Percentiles rank a stretch among this genome's conserved stretches.
These are phyloP conservation scores for Phytophthora foliorum DNA, from an alignment of 352 stramenopile genomes.

Conservation along the genomic window DNA sequence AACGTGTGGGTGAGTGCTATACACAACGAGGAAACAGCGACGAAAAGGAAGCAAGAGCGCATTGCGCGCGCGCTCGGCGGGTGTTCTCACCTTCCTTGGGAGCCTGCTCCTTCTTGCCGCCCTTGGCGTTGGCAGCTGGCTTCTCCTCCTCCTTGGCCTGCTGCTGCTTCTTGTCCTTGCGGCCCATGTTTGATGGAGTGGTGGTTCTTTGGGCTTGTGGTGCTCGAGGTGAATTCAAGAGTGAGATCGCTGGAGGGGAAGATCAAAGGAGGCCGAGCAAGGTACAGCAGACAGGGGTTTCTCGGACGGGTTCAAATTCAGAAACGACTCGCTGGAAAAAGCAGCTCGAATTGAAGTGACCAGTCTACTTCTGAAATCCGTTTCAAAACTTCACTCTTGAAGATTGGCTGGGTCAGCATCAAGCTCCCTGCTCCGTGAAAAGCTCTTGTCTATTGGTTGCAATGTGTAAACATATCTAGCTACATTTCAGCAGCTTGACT, in stretches of 20 bases:
- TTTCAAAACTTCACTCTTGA: no score
- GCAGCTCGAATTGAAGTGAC: no score
- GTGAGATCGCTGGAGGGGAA: no score
- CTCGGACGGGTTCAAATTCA: not conserved
- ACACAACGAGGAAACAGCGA: not conserved
- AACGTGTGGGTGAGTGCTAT: not conserved
- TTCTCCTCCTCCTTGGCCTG: conserved; percentile 14
- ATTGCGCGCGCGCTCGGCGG: not conserved
- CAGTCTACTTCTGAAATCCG: no score
- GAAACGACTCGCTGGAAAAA: not conserved
- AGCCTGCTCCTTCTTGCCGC: conserved; percentile 10
- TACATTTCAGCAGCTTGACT: no score
- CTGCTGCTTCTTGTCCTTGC: conserved; percentile 43
- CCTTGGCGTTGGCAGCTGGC: conserved; percentile 10
- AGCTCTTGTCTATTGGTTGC: no score
- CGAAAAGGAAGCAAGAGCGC: not conserved
- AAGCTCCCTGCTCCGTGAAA: no score
- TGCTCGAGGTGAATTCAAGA: conserved; percentile 17
- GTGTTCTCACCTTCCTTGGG: conserved; percentile 11
- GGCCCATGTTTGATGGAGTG: conserved; percentile 30
- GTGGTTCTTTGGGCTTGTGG: conserved; percentile 17
- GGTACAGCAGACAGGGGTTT: not conserved
- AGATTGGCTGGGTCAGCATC: no score
- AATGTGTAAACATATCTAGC: no score
- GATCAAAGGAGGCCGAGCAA: not conserved